Conservation (phyloP, 176 grass and related monocot genomes). For the Oryza glaberrima region DNA sequence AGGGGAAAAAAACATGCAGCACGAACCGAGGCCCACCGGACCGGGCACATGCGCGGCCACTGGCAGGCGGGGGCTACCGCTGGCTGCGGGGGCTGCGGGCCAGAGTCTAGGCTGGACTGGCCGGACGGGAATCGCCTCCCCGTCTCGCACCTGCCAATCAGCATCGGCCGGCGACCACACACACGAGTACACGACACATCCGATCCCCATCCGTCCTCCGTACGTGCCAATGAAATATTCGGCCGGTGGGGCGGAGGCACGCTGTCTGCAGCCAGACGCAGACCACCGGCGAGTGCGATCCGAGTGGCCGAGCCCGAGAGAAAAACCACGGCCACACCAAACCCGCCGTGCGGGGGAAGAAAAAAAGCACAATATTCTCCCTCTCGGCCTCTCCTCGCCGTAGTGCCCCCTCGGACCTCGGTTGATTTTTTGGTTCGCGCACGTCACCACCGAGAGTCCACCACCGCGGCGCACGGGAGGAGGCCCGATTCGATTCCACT, state of each 20-base stretch:
- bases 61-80: neutral
- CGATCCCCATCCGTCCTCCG: no score
- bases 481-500: constrained; percentile 31
- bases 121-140: neutral
- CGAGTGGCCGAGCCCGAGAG: neutral
- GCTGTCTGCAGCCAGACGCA: neutral
- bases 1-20: neutral
- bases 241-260: no score
- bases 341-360: neutral
- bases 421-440: constrained; percentile 22
- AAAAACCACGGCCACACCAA: neutral
- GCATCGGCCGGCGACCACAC: no score
- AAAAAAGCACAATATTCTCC: constrained; percentile 6
- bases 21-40: neutral
- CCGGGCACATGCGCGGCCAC: neutral
- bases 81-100: neutral
- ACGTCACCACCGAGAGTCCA: neutral
- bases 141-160: neutral
- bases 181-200: no score
- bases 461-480: neutral
- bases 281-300: neutral
- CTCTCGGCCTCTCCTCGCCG: neutral
- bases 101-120: constrained; percentile 25
- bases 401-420: neutral
- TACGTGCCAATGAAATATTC: no score